These are phyloP conservation scores for Geotrichum reessii DNA, from an alignment of 1,139 yeast genomes.

Conservation along the genomic window DNA sequence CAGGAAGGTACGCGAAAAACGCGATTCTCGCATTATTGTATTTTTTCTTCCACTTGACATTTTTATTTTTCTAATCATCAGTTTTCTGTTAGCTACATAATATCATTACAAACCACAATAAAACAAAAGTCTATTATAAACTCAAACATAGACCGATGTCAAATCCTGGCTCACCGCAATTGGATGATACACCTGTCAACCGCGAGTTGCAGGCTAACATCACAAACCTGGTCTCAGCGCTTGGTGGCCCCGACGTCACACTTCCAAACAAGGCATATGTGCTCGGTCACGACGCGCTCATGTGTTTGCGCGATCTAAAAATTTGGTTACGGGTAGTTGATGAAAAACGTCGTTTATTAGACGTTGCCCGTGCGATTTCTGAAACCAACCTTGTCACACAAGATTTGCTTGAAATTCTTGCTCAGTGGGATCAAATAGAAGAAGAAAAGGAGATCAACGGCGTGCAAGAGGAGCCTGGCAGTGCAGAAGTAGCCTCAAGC, in stretches of 20 bases:
- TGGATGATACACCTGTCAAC: background rate
- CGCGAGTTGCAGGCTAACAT: slow-evolving; percentile 55
- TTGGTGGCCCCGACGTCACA: slow-evolving; percentile 73
- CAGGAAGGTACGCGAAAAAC: background rate
- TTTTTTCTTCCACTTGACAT: background rate
- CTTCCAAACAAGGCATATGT: slow-evolving; percentile 54
- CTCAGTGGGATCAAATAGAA: slow-evolving; percentile 54
- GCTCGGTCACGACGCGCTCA: slow-evolving; percentile 86
- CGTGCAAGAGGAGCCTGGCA: slow-evolving; percentile 14
- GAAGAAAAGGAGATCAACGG: slow-evolving; percentile 31
- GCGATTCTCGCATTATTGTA: background rate
- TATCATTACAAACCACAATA: background rate
- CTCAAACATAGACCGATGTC: background rate
- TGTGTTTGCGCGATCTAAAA: slow-evolving; percentile 81
- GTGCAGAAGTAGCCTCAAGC: slow-evolving; percentile 19
- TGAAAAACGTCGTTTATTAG: slow-evolving; percentile 60
- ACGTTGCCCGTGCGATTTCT: slow-evolving; percentile 84
- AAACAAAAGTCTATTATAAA: background rate
- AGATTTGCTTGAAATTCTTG: slow-evolving; percentile 69
- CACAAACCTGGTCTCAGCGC: slow-evolving; percentile 65
- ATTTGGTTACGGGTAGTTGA: slow-evolving; percentile 80
- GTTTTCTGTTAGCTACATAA: background rate
- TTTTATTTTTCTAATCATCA: background rate
- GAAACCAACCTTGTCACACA: slow-evolving; percentile 67
- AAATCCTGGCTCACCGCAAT: background rate